Base-by-base conservation (phyloP, 1,139 yeast species). In the Geotrichum bryndzae region DNA sequence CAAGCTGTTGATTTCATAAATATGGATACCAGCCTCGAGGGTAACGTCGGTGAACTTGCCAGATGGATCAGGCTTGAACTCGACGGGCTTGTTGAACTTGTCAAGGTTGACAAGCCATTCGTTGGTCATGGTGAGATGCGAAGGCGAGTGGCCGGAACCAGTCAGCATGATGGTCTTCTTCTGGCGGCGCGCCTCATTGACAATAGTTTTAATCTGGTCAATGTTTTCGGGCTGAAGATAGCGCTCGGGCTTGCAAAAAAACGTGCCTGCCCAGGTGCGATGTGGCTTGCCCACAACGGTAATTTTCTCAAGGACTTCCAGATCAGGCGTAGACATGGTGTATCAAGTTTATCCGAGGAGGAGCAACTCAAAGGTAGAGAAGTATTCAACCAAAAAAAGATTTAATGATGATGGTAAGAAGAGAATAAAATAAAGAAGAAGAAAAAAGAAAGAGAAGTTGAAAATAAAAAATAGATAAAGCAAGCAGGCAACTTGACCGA, bases 71-170 rank as follows among this genome's bases (percentile, higher is more conserved):
- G 76, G 76, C 27, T 73, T 69, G 2, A 79, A 68, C 3, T 81
- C 80, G 63, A 82, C 74, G 31, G 76, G 74, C 29, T 74, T 71
- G 72, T 85, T 83, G 74, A 88, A 82, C 66, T 83, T 84, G 75
- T 94, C 99, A 70, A 94, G 80, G 73, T 90, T 92, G 67, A 96
- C 84, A 52, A 94, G 77, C 97, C 97, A 92, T 63, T 90, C 96
- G 38, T 77, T 76, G 1, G 97, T 88, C 88, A 91, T 88, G 58
- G 97, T 90, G 75, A 94, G 76, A 70, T 86, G 92, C 56, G 96
- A 88, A 0, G 99, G 99, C 6, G 98, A 91, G 72, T 94, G 98
- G 41, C 97, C 97, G 0, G 96, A 86, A 0, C 99, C 99, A 8
- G 90, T 94, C 1, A 90, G 84, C 81, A 90, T 87, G 63, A 94